phyloP scores from a whole-genome alignment of 2,329 filamentous ascomycete species.

The Gliomastix tumulicola region DNA sequence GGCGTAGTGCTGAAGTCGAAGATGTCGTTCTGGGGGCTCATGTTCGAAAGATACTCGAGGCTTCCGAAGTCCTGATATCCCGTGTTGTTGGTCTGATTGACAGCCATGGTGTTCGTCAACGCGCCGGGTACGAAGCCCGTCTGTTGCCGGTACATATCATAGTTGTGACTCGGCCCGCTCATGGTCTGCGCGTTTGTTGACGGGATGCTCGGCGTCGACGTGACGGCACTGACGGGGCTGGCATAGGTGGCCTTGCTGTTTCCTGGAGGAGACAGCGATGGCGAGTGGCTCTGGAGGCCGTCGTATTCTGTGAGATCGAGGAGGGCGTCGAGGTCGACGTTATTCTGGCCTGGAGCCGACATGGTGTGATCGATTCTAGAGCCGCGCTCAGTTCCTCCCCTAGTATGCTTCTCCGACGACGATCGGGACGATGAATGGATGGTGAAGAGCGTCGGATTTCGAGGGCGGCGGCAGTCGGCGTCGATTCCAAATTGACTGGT shows the following conservation, averaged over 20 bases:
- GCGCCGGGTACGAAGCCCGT: conserved; percentile 86
- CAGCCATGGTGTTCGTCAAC: conserved; percentile 69
- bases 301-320: conserved; percentile 60
- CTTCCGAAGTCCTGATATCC: conserved; percentile 43
- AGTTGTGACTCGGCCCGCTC: conserved; percentile 84
- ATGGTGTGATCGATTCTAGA: conserved; percentile 16
- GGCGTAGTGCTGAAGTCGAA: conserved; percentile 69
- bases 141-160: conserved; percentile 92
- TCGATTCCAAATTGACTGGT: too few species aligned
- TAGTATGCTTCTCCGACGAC: background rate
- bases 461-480: too few species aligned
- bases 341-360: conserved; percentile 33
- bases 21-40: conserved; percentile 55
- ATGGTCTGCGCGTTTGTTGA: conserved; percentile 52
- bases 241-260: conserved; percentile 47
- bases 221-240: conserved; percentile 42
- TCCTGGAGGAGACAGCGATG: conserved; percentile 48
- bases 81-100: conserved; percentile 57
- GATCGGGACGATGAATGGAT: too few species aligned
- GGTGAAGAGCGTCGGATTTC: background rate
- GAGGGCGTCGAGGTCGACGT: conserved; percentile 48
- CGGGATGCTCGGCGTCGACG: conserved; percentile 46
- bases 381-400: background rate
- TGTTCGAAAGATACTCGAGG: conserved; percentile 45
- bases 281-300: conserved; percentile 46